Percentiles rank a stretch among this genome's conserved stretches.
These are phyloP conservation scores for Candida tibetensis DNA, from an alignment of 805 yeast genomes.

Conservation along the genomic window DNA sequence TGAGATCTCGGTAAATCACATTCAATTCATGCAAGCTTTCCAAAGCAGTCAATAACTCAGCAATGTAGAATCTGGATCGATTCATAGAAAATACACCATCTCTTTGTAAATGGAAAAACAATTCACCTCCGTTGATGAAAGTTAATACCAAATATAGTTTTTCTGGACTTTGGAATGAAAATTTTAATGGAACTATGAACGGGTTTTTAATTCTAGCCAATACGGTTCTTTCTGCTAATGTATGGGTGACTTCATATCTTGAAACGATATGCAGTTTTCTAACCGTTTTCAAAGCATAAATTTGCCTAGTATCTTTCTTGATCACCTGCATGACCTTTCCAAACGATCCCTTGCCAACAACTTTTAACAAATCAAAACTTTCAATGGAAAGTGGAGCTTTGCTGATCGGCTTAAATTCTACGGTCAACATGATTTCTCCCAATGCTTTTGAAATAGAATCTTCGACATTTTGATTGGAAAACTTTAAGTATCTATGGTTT, in stretches of 20 bases:
- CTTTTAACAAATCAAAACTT: conserved; percentile 89
- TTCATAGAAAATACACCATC: conserved; percentile 87
- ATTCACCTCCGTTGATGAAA: conserved; percentile 95
- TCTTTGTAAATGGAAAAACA: conserved; percentile 89
- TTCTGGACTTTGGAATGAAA: conserved; percentile 96
- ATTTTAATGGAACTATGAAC: conserved; percentile 92
- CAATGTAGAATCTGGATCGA: conserved; percentile 89
- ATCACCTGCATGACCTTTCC: conserved; percentile 99
- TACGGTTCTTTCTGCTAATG: conserved; percentile 94
- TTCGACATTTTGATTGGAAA: conserved; percentile 40
- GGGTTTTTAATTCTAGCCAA: conserved; percentile 91
- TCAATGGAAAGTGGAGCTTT: conserved; percentile 75
- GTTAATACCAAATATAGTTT: conserved; percentile 87
- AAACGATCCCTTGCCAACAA: conserved; percentile 96
- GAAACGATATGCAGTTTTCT: conserved; percentile 93
- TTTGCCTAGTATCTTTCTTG: conserved; percentile 90
- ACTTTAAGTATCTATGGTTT: conserved; percentile 52
- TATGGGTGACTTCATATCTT: conserved; percentile 92
- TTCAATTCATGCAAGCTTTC: conserved; percentile 89
- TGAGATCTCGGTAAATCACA: conserved; percentile 91
- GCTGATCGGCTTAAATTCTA: conserved; percentile 65
- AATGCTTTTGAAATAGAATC: conserved; percentile 31
- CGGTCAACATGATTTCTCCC: conserved; percentile 59
- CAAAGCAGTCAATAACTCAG: conserved; percentile 88
- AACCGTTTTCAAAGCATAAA: conserved; percentile 91